phyloP scores from a whole-genome alignment of 441 rosid genomes.

The Mallotus repandus region DNA sequence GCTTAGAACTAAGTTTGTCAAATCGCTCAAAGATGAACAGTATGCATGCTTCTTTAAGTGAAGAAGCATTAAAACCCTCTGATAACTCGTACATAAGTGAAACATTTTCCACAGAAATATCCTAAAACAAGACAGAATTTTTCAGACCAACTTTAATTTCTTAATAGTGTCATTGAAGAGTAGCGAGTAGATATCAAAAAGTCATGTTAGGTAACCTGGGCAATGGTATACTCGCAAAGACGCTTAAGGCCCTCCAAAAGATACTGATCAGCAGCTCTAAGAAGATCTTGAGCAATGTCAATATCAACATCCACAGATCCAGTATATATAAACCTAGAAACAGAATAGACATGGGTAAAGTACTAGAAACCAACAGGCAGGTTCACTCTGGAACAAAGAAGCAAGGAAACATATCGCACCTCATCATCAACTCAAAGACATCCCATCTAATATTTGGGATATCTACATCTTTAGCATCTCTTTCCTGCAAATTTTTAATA shows the following conservation, averaged over 20 bases:
- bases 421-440: conserved; percentile 98
- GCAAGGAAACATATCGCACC: conserved; percentile 38
- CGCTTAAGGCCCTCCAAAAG: conserved; percentile 93
- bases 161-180: not conserved
- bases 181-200: not conserved
- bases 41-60: conserved; percentile 83
- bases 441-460: conserved; percentile 98
- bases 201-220: conserved; percentile 59
- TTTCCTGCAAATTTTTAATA: conserved; percentile 56
- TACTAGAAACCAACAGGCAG: not conserved
- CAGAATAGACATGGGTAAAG: conserved; percentile 12
- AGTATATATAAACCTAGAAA: conserved; percentile 84
- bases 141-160: conserved; percentile 5
- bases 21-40: conserved; percentile 73
- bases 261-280: conserved; percentile 97
- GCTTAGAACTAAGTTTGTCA: conserved; percentile 65
- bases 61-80: conserved; percentile 83
- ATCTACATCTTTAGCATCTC: conserved; percentile 85
- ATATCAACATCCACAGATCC: conserved; percentile 78
- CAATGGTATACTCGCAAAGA: conserved; percentile 88
- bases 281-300: conserved; percentile 88
- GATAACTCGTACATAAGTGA: conserved; percentile 93
- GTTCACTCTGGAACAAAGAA: not conserved
- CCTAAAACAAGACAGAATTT: conserved; percentile 39
- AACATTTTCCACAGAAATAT: conserved; percentile 75